Conservation (phyloP, 345 rosid genomes). For the Angophora floribunda region DNA sequence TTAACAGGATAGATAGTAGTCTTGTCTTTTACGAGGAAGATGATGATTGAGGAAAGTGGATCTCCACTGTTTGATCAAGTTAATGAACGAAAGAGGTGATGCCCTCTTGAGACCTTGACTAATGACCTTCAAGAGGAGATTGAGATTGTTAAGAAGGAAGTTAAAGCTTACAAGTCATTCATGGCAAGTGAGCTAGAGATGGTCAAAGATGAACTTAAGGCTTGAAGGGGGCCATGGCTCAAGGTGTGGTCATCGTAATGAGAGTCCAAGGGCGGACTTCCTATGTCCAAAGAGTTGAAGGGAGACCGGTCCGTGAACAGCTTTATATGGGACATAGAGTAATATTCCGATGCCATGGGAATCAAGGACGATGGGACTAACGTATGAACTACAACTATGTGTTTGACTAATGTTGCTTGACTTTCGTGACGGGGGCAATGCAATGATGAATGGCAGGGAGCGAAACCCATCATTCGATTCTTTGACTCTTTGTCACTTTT, state of each 20-base stretch:
- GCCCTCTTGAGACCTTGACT: neutral
- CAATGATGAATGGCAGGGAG: neutral
- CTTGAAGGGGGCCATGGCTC: neutral
- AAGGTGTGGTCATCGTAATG: neutral
- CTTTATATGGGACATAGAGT: neutral
- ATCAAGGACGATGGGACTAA: neutral
- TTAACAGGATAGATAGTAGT: neutral
- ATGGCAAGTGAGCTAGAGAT: neutral
- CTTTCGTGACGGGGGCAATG: neutral
- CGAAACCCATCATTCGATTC: neutral
- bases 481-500: neutral
- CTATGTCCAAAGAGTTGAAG: neutral
- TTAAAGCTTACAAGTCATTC: neutral
- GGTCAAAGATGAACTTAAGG: neutral
- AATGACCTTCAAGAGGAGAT: neutral
- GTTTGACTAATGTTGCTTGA: neutral
- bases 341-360: neutral
- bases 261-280: neutral
- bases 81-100: neutral
- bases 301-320: neutral
- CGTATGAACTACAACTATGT: neutral
- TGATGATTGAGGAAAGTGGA: neutral
- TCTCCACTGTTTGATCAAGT: neutral
- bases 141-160: neutral
- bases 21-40: no score